A percentile compares a stretch with the other conserved stretches of the same genome.
phyloP scores from a whole-genome alignment of 352 stramenopile species.

The Pythium coloratum region DNA sequence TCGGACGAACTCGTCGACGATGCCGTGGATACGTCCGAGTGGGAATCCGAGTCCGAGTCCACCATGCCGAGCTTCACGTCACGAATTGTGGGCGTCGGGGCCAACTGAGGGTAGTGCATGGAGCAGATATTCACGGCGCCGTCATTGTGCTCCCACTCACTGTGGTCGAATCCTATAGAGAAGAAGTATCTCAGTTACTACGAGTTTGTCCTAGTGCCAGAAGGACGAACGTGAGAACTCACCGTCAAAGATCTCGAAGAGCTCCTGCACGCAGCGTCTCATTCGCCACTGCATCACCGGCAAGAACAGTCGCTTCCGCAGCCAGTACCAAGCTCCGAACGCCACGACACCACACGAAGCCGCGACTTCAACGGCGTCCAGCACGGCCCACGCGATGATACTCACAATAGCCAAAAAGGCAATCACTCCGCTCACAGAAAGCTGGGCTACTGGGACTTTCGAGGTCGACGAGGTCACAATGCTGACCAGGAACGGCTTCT shows the following conservation, averaged over 20 bases:
- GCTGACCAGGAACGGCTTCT: conserved; percentile 58
- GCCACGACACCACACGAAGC: conserved; percentile 6
- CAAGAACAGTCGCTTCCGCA: conserved; percentile 27
- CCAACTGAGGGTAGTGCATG: conserved; percentile 39
- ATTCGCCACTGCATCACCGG: conserved; percentile 35
- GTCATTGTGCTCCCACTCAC: conserved; percentile 66
- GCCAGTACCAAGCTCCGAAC: conserved; percentile 23
- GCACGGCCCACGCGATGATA: background rate
- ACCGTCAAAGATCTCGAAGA: conserved; percentile 55
- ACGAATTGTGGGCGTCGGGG: background rate
- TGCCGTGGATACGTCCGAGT: conserved; percentile 15
- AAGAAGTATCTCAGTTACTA: background rate
- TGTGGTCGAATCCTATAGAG: conserved; percentile 43
- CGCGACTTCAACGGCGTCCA: conserved; percentile 1
- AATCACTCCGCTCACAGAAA: conserved; percentile 1
- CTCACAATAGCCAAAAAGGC: background rate
- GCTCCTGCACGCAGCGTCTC: conserved; percentile 35
- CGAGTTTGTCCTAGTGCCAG: background rate
- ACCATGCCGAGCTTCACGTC: background rate
- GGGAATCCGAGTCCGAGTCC: background rate
- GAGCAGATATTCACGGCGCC: conserved; percentile 72
- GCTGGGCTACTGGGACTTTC: conserved; percentile 27
- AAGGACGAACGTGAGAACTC: background rate
- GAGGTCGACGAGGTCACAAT: conserved; percentile 55
- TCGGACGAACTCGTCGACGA: conserved; percentile 7